These are phyloP conservation scores for Cymbopogon flexuosus DNA, from an alignment of 202 grass and related monocot genomes.

Conservation along the genomic window DNA sequence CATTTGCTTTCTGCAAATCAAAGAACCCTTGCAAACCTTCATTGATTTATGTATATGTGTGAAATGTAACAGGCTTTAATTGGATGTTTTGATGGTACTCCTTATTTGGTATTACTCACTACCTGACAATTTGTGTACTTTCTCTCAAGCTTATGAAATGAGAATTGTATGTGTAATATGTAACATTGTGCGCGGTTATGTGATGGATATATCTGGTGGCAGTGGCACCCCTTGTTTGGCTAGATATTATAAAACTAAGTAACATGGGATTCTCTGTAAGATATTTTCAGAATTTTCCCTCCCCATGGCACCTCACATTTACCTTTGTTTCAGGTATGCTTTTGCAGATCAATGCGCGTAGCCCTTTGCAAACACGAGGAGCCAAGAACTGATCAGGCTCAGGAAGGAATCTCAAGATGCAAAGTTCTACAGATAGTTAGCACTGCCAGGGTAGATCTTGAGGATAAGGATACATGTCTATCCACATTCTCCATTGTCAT, in stretches of 20 bases:
- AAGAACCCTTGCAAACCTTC: not conserved
- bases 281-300: constrained; percentile 12
- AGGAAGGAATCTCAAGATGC: constrained; percentile 17
- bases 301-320: constrained; percentile 3
- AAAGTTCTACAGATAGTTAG: constrained; percentile 23
- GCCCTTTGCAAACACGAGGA: constrained; percentile 29
- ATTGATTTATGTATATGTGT: not conserved
- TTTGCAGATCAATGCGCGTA: constrained; percentile 1
- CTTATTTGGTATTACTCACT: not conserved
- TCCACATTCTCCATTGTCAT: constrained; percentile 26
- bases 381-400: constrained; percentile 33
- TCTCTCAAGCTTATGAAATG: constrained; percentile 13
- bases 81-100: not conserved
- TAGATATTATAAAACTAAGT: not conserved
- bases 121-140: not conserved
- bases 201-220: constrained; percentile 23
- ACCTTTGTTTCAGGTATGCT: constrained; percentile 22
- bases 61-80: constrained; percentile 9
- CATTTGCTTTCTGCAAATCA: not conserved
- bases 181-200: not conserved
- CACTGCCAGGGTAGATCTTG: constrained; percentile 10
- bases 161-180: constrained; percentile 29
- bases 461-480: constrained; percentile 43
- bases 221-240: not conserved
- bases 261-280: not conserved